Evolutionary conservation across 2,329 filamentous ascomycete species (phyloP).

Genomic region (Blumeria graminis): DNA sequence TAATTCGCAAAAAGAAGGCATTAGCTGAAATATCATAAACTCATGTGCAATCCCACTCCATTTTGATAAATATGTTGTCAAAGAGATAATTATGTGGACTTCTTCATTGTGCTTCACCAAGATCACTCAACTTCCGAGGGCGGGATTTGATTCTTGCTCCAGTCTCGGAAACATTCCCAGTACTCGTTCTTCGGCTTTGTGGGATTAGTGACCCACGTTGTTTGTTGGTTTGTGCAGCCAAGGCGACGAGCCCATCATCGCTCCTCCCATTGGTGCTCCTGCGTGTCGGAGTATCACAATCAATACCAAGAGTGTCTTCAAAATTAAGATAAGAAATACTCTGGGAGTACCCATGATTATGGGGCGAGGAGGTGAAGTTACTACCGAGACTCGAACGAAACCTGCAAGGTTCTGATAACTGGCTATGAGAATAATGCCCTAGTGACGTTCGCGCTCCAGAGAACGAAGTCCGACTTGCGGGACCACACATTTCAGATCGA

Average conservation of each 20-base stretch:
- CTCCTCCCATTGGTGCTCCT: conserved; percentile 20
- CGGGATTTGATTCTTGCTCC: conserved; percentile 12
- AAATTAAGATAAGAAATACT: conserved; percentile 14
- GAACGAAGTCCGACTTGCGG: conserved; percentile 13
- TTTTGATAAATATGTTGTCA: background rate
- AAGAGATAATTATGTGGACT: background rate
- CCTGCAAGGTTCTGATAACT: conserved; percentile 12
- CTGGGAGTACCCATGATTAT: conserved; percentile 15
- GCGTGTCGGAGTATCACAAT: conserved; percentile 21
- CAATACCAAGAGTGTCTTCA: conserved; percentile 11
- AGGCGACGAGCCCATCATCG: conserved; percentile 15
- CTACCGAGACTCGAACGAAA: conserved; percentile 15
- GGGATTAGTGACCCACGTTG: conserved; percentile 20
- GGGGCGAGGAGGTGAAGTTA: conserved; percentile 9
- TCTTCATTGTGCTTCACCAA: conserved; percentile 23
- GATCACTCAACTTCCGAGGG: conserved; percentile 24
- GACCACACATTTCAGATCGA: conserved; percentile 13
- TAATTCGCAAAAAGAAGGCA: too few species aligned
- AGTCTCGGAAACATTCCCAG: conserved; percentile 10
- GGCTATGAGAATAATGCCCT: conserved; percentile 15
- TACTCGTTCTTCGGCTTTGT: conserved; percentile 10
- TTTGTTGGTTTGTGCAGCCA: conserved; percentile 22
- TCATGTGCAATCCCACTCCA: background rate
- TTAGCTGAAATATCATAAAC: background rate
- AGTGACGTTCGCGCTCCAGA: conserved; percentile 14